Conservation (phyloP, 495 filamentous ascomycete genomes). For the Neurospora tetrasperma region DNA sequence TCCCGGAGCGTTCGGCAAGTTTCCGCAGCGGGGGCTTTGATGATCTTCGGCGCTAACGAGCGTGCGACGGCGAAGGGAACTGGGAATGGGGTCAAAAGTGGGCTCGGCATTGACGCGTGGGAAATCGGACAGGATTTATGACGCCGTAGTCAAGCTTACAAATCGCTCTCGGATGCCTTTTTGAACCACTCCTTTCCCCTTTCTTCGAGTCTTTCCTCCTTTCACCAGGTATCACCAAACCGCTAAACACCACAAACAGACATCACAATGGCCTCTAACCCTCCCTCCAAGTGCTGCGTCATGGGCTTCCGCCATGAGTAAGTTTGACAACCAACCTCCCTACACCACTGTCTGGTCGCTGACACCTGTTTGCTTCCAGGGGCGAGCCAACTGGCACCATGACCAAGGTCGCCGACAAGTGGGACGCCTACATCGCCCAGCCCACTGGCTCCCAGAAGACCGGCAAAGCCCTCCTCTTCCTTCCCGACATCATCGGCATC, state of each 20-base stretch:
- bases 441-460: conserved; percentile 36
- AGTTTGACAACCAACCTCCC: conserved; percentile 1
- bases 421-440: conserved; percentile 41
- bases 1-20: neutral
- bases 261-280: conserved; percentile 25
- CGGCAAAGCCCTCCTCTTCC: conserved; percentile 36
- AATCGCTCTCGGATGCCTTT: neutral
- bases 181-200: neutral
- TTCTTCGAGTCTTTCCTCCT: neutral
- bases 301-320: conserved; percentile 26
- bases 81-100: neutral
- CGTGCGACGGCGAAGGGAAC: neutral
- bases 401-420: conserved; percentile 32
- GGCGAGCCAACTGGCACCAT: conserved; percentile 31
- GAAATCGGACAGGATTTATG: neutral
- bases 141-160: neutral
- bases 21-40: neutral
- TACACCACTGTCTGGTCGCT: neutral
- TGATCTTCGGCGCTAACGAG: neutral
- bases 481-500: conserved; percentile 62
- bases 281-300: conserved; percentile 25
- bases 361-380: conserved; percentile 4
- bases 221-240: neutral
- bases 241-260: neutral
- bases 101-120: neutral